Evolutionary conservation across 75 land plant species (phyloP).

Genomic region (Cunninghamia lanceolata): DNA sequence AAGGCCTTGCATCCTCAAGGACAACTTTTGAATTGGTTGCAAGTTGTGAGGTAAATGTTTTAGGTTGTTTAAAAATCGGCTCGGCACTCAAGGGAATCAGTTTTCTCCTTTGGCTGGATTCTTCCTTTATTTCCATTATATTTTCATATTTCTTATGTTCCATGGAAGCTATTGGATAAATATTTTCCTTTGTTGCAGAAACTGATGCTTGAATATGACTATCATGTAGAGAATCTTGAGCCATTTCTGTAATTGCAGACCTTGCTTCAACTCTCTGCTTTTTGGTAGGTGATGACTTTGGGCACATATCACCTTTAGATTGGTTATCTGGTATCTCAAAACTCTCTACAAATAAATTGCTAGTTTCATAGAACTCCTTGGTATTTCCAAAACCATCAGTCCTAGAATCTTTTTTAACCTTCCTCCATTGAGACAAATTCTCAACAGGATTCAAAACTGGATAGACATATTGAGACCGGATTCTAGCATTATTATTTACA

Average conservation of each 20-base stretch:
- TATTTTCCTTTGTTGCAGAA: background rate
- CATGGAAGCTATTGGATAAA: background rate
- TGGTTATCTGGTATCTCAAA: background rate
- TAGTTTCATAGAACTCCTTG: slow-evolving; percentile 3
- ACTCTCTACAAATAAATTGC: background rate
- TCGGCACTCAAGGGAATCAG: slow-evolving; percentile 5
- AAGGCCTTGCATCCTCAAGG: background rate
- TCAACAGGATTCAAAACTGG: slow-evolving; percentile 64
- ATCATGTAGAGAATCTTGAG: background rate
- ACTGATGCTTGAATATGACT: background rate
- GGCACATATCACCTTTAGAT: background rate
- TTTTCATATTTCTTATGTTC: slow-evolving; percentile 32
- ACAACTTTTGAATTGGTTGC: background rate
- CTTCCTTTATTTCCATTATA: slow-evolving; percentile 4
- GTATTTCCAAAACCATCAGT: slow-evolving; percentile 5
- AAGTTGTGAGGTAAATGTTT: background rate
- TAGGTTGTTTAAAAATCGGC: slow-evolving; percentile 18
- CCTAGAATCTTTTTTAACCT: slow-evolving; percentile 25
- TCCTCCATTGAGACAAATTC: slow-evolving; percentile 60
- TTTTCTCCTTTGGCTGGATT: slow-evolving; percentile 6
- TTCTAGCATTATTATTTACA: slow-evolving; percentile 10
- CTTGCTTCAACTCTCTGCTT: slow-evolving; percentile 10
- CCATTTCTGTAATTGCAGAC: background rate
- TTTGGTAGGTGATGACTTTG: slow-evolving; percentile 10
- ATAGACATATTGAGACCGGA: slow-evolving; percentile 38